phyloP scores from a whole-genome alignment of 2,329 filamentous ascomycete species.

The Zymoseptoria pseudotritici region DNA sequence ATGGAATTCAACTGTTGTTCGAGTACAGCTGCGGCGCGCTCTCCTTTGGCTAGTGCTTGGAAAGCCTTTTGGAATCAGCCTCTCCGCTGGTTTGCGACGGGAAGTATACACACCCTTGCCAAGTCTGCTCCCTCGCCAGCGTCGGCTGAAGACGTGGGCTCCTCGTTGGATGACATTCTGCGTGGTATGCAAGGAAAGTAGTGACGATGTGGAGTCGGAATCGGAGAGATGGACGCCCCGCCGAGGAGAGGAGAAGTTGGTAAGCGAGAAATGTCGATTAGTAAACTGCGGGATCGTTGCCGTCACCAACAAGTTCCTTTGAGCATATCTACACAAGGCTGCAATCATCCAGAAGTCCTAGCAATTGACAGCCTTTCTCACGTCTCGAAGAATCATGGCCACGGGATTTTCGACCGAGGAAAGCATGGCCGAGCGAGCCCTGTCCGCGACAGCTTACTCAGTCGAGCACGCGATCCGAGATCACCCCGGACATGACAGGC shows the following conservation, averaged over 20 bases:
- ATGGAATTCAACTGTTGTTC: conserved; percentile 48
- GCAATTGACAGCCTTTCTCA: not conserved
- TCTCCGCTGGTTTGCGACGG: not conserved
- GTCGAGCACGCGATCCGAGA: conserved; percentile 14
- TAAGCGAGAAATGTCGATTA: not conserved
- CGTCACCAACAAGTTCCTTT: not conserved
- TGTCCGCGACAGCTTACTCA: conserved; percentile 14
- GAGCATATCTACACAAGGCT: not conserved
- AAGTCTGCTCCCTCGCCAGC: conserved; percentile 7
- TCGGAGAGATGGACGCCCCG: not conserved
- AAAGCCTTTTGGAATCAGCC: conserved; percentile 36
- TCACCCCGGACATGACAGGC: conserved; percentile 1
- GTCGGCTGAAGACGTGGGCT: not conserved
- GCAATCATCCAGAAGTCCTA: not conserved
- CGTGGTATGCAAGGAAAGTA: not conserved
- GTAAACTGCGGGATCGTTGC: not conserved
- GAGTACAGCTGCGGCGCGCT: conserved; percentile 48
- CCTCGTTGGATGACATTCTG: not conserved
- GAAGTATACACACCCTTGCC: conserved; percentile 3
- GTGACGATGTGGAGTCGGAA: not conserved
- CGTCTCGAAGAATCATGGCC: not conserved
- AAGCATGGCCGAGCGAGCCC: not conserved
- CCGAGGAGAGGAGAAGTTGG: not conserved
- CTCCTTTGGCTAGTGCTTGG: conserved; percentile 47
- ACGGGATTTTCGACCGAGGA: not conserved